These are phyloP conservation scores for Neurospora tetrasperma DNA, from an alignment of 495 filamentous ascomycete species.

Conservation along the genomic window DNA sequence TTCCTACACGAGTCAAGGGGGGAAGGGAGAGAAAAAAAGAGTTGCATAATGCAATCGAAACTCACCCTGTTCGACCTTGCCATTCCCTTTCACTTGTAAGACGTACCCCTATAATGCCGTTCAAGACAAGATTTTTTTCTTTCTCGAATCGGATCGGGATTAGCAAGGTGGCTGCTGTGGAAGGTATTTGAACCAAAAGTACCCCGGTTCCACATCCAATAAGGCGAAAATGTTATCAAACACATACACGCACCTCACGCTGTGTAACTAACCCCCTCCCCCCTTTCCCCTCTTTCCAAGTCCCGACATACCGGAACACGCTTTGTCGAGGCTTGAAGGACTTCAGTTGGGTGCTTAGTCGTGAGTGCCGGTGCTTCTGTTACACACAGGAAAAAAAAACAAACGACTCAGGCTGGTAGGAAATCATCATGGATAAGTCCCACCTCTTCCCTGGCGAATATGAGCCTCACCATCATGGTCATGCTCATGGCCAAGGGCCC, in stretches of 20 bases:
- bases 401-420: neutral
- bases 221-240: neutral
- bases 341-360: neutral
- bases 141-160: neutral
- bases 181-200: neutral
- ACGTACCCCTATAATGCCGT: neutral
- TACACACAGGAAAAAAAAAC: neutral
- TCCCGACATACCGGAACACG: neutral
- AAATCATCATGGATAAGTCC: conserved; percentile 18
- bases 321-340: neutral
- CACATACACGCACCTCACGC: neutral
- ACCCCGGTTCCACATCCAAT: neutral
- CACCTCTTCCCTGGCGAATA: conserved; percentile 13
- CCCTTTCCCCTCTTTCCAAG: neutral
- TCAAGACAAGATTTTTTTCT: neutral
- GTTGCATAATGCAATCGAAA: neutral
- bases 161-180: neutral
- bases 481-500: neutral
- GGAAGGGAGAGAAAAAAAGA: neutral
- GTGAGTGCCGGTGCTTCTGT: neutral
- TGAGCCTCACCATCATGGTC: neutral
- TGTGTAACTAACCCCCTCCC: neutral
- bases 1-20: neutral
- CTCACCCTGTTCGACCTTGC: neutral
- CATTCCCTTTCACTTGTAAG: neutral